A percentile compares a stretch with the other conserved stretches of the same genome.
Conservation (phyloP, 2,329 filamentous ascomycete species). For the Helicocarpus griseus region DNA sequence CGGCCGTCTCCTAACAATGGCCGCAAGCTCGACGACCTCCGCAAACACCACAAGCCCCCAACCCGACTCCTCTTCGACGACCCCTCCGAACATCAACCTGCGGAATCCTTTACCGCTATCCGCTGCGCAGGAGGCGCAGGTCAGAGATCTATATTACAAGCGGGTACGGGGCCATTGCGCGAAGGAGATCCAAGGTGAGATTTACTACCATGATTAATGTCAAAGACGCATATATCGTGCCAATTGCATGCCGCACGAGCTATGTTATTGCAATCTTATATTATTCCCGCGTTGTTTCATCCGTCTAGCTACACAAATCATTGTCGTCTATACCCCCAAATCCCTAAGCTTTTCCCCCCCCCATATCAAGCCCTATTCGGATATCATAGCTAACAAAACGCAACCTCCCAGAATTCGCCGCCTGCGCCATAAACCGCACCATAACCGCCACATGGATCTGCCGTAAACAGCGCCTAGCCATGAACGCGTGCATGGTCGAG, state of each 20-base stretch:
- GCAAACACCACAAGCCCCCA: conserved; percentile 14
- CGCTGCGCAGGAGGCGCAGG: conserved; percentile 69
- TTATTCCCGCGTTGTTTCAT: too few relatives aligned
- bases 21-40: conserved; percentile 11
- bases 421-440: conserved; percentile 77
- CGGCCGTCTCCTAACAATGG: conserved; percentile 10
- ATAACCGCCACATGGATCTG: conserved; percentile 83
- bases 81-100: conserved; percentile 26
- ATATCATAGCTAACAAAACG: conserved; percentile 1
- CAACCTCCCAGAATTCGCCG: conserved; percentile 63
- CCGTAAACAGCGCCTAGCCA: conserved; percentile 64
- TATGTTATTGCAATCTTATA: too few relatives aligned
- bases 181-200: conserved; percentile 63
- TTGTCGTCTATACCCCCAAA: too few relatives aligned
- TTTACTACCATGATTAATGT: too few relatives aligned
- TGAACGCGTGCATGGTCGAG: conserved; percentile 89
- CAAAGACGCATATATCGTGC: too few relatives aligned
- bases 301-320: too few relatives aligned
- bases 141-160: conserved; percentile 70
- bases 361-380: background rate
- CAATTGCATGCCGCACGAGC: too few relatives aligned
- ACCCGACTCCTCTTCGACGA: conserved; percentile 6
- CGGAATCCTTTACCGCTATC: conserved; percentile 77
- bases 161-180: conserved; percentile 67
- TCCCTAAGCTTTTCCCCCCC: background rate